Conservation (phyloP, 2,329 filamentous ascomycete genomes). For the Clonostachys solani region DNA sequence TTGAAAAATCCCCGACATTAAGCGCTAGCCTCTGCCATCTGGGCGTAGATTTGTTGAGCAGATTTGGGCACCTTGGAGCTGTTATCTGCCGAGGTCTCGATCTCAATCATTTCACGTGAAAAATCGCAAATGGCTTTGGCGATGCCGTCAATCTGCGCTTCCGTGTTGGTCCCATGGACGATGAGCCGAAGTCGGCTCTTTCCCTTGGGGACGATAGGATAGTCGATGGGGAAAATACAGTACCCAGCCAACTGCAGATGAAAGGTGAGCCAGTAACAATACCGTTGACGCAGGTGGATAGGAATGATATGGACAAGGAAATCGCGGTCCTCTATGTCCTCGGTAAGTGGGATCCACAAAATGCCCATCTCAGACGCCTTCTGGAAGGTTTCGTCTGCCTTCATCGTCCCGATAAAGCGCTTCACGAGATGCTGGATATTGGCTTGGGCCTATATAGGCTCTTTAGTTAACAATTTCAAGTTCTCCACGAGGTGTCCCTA, state of each 20-base stretch:
- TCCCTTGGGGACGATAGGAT: slow-evolving; percentile 32
- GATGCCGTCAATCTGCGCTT: slow-evolving; percentile 20
- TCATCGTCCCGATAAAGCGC: slow-evolving; percentile 12
- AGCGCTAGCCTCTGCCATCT: too few relatives aligned
- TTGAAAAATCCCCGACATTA: too few relatives aligned
- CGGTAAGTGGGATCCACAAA: slow-evolving; percentile 14
- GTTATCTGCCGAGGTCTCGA: background rate
- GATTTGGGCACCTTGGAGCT: too few relatives aligned
- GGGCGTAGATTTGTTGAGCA: too few relatives aligned
- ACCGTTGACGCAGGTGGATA: slow-evolving; percentile 12
- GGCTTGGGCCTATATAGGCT: background rate
- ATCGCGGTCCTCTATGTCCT: slow-evolving; percentile 12
- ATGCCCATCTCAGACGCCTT: slow-evolving; percentile 11
- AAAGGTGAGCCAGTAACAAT: slow-evolving; percentile 13
- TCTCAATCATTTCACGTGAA: background rate
- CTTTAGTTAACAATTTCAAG: background rate
- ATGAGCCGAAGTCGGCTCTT: slow-evolving; percentile 28
- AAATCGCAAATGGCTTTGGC: background rate
- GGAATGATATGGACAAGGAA: slow-evolving; percentile 17
- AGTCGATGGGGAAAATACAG: slow-evolving; percentile 21
- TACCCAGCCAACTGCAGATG: slow-evolving; percentile 12
- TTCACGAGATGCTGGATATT: slow-evolving; percentile 9
- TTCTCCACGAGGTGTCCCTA: background rate
- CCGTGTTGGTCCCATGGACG: slow-evolving; percentile 33
- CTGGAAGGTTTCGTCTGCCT: slow-evolving; percentile 9